A percentile compares a stretch with the other conserved stretches of the same genome.
Conservation (phyloP, 2,329 filamentous ascomycete species). For the Pseudogymnoascus sp. region DNA sequence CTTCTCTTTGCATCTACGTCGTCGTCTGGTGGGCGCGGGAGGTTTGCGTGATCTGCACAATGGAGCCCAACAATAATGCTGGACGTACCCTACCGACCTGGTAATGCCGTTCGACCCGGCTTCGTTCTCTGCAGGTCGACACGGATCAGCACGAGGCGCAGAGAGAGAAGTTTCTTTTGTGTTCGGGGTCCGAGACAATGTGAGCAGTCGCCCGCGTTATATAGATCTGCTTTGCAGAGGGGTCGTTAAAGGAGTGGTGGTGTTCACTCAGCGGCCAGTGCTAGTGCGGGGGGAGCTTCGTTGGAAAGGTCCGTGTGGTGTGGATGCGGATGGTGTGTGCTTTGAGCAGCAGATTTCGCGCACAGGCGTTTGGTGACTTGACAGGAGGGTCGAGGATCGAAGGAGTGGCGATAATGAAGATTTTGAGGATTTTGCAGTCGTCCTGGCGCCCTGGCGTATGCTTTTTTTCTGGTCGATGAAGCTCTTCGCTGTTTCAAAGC, state of each 20-base stretch:
- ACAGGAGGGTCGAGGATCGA: neutral
- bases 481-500: neutral
- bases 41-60: conserved; percentile 7
- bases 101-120: neutral
- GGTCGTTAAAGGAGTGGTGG: conserved; percentile 5
- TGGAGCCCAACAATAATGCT: neutral
- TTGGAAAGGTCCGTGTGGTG: conserved; percentile 8
- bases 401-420: neutral
- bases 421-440: neutral
- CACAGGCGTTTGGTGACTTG: neutral
- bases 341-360: neutral
- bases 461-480: neutral
- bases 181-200: conserved; percentile 5
- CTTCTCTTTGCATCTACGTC: neutral
- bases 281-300: conserved; percentile 5
- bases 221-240: conserved; percentile 8
- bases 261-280: conserved; percentile 4
- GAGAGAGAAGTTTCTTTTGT: neutral
- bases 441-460: neutral
- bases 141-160: conserved; percentile 1
- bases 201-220: conserved; percentile 6
- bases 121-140: neutral
- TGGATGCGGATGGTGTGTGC: conserved; percentile 4
- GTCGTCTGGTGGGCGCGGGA: neutral
- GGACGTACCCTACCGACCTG: neutral